Conservation (phyloP, 139 green algal species). For the Micractinium sp. region DNA sequence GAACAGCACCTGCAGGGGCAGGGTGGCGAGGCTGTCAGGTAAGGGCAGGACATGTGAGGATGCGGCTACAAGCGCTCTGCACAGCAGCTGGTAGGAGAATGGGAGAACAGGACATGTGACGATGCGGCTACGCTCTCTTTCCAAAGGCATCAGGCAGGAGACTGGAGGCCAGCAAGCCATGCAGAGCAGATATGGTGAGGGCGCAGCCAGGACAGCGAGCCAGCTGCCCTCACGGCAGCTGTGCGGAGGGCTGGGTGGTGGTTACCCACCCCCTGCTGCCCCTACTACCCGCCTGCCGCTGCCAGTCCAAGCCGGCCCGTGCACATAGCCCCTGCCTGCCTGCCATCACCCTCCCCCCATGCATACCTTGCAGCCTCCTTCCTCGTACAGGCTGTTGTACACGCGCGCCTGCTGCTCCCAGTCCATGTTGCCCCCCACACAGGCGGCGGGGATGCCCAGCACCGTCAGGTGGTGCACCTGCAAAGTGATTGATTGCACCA, state of each 20-base stretch:
- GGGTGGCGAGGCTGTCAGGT: background rate
- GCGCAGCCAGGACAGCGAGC: too few species aligned
- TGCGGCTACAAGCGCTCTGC: background rate
- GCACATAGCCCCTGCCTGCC: too few species aligned
- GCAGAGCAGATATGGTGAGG: too few species aligned
- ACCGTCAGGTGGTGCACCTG: constrained; percentile 74
- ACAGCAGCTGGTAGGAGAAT: background rate
- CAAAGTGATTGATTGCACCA: background rate
- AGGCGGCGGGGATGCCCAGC: constrained; percentile 54
- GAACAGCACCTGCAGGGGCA: constrained; percentile 84
- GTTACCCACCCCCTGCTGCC: too few species aligned
- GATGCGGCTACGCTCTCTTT: too few species aligned
- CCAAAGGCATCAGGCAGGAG: too few species aligned
- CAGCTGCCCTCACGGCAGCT: too few species aligned
- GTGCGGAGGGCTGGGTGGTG: too few species aligned
- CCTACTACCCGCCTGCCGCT: too few species aligned
- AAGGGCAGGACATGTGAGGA: background rate
- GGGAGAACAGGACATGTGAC: too few species aligned
- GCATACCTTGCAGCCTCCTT: constrained; percentile 9
- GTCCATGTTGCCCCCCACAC: constrained; percentile 47
- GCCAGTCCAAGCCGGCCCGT: background rate
- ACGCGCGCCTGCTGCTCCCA: constrained; percentile 54
- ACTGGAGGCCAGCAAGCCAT: too few species aligned
- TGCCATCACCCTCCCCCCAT: background rate
- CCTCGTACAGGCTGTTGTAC: constrained; percentile 36